Evolutionary conservation across 2,329 filamentous ascomycete species (phyloP).

Genomic region (Rhinocladiella similis): DNA sequence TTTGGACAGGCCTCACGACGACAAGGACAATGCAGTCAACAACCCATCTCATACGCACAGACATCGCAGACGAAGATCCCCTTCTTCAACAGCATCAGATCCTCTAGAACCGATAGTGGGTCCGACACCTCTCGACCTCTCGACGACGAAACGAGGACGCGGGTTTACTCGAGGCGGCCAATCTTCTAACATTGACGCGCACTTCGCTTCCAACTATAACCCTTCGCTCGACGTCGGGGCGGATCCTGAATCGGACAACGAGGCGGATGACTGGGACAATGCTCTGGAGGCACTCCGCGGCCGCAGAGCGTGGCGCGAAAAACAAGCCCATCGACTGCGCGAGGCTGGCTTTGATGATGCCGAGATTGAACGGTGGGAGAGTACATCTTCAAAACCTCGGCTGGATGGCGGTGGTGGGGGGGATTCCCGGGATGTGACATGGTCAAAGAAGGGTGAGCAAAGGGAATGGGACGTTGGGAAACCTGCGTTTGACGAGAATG

Average conservation of each 20-base stretch:
- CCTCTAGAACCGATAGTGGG: constrained; percentile 76
- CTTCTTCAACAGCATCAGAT: constrained; percentile 55
- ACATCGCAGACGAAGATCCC: background rate
- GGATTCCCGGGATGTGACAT: constrained; percentile 69
- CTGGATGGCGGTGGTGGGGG: constrained; percentile 30
- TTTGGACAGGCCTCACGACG: constrained; percentile 19
- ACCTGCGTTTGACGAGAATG: background rate
- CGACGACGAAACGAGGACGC: constrained; percentile 62
- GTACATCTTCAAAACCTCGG: constrained; percentile 24
- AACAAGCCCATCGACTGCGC: constrained; percentile 73
- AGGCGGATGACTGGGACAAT: constrained; percentile 68
- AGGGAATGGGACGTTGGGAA: constrained; percentile 70
- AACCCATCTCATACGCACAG: background rate
- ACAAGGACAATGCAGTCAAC: constrained; percentile 4
- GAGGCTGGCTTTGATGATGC: constrained; percentile 77
- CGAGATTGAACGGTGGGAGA: constrained; percentile 69
- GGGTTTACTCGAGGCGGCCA: constrained; percentile 62
- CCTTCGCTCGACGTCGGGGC: constrained; percentile 58
- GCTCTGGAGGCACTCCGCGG: constrained; percentile 76
- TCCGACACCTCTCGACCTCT: constrained; percentile 52
- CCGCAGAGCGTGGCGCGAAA: constrained; percentile 73
- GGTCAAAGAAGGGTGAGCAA: constrained; percentile 68
- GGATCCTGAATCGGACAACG: constrained; percentile 44
- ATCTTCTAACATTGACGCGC: constrained; percentile 65
- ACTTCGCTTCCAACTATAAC: constrained; percentile 70